phyloP scores from a whole-genome alignment of 495 filamentous ascomycete species.

The Astrothelium macrocarpum region DNA sequence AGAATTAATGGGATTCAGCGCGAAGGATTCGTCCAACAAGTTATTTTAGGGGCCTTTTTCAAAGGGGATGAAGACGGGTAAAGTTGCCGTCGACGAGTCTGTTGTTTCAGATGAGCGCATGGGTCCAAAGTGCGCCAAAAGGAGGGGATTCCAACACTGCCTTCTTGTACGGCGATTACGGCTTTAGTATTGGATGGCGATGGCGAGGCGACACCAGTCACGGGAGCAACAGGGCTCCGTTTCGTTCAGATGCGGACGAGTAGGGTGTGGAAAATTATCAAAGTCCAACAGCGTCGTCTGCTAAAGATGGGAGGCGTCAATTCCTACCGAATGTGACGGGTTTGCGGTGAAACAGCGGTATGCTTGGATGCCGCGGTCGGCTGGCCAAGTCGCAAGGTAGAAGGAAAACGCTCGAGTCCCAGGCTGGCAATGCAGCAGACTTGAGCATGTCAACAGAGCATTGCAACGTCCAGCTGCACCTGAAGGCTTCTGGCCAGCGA shows the following conservation, averaged over 20 bases:
- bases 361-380: neutral
- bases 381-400: neutral
- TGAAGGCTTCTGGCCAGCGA: no score
- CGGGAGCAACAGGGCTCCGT: no score
- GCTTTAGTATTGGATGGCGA: neutral
- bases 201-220: no score
- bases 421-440: neutral
- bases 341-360: conserved; percentile 4
- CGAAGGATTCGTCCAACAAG: conserved; percentile 2
- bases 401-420: neutral
- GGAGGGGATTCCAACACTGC: neutral
- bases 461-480: neutral
- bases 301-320: neutral
- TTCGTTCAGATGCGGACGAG: neutral
- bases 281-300: neutral
- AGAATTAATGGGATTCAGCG: neutral
- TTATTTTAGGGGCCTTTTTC: neutral
- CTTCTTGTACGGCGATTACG: neutral
- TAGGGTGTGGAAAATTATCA: neutral
- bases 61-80: neutral
- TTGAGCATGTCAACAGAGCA: neutral
- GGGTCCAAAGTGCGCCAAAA: neutral
- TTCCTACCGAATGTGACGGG: neutral
- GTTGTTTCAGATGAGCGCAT: conserved; percentile 1
- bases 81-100: conserved; percentile 1